These are phyloP conservation scores for Penicillium riverlandense DNA, from an alignment of 495 filamentous ascomycete genomes.

Conservation along the genomic window DNA sequence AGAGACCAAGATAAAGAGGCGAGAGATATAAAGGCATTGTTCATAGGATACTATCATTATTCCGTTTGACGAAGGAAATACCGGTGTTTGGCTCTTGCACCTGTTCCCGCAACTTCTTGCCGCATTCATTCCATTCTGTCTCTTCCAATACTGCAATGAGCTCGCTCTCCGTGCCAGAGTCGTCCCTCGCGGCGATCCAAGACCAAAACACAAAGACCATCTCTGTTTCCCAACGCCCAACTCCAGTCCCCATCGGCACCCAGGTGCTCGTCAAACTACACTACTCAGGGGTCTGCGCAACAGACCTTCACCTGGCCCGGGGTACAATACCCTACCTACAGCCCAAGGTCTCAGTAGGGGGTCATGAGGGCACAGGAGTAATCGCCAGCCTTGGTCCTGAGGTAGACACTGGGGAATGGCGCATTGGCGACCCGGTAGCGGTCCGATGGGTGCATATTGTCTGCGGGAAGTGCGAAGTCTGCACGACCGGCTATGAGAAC, in stretches of 20 bases:
- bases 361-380: conserved; percentile 87
- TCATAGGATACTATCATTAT: no score
- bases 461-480: conserved; percentile 74
- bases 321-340: conserved; percentile 79
- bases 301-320: conserved; percentile 75
- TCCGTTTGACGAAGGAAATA: no score
- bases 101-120: no score
- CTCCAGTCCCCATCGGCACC: conserved; percentile 65
- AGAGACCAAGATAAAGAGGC: no score
- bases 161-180: no score
- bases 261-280: conserved; percentile 89
- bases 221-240: no score
- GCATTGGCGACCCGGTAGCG: conserved; percentile 71
- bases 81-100: no score
- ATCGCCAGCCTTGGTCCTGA: conserved; percentile 73
- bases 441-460: conserved; percentile 89
- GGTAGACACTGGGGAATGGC: conserved; percentile 55
- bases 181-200: no score
- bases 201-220: no score
- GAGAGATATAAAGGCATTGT: no score
- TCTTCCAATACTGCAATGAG: no score
- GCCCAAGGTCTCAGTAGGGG: conserved; percentile 82
- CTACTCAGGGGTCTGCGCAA: conserved; percentile 92
- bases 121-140: no score
- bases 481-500: conserved; percentile 66